A percentile compares a stretch with the other conserved stretches of the same genome.
These are phyloP conservation scores for Aurifilum marmelostoma DNA, from an alignment of 2,329 filamentous ascomycete genomes.

Conservation along the genomic window DNA sequence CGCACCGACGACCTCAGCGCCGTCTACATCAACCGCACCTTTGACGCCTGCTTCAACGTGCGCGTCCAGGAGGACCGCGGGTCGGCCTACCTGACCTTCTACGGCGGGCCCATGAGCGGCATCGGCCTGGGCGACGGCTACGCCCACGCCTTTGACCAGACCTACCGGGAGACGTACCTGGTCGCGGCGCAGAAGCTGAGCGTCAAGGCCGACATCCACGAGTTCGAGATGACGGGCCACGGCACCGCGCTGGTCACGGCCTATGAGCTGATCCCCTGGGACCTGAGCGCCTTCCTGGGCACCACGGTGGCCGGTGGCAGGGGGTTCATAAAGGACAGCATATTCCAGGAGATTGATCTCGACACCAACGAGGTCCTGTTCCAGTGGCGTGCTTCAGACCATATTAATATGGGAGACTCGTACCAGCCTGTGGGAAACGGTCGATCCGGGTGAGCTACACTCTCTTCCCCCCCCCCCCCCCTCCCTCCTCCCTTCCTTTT, in stretches of 20 bases:
- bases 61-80: constrained; percentile 33
- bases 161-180: constrained; percentile 41
- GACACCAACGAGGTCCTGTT: constrained; percentile 43
- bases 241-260: constrained; percentile 47
- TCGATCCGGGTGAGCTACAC: neutral
- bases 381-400: constrained; percentile 41
- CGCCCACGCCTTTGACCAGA: constrained; percentile 17
- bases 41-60: constrained; percentile 35
- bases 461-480: neutral
- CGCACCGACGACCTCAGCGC: constrained; percentile 42
- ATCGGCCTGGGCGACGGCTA: constrained; percentile 17
- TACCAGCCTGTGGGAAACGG: constrained; percentile 20
- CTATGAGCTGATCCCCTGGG: constrained; percentile 37
- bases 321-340: constrained; percentile 39
- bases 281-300: constrained; percentile 32
- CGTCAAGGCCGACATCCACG: constrained; percentile 43
- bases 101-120: constrained; percentile 29
- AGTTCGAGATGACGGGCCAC: constrained; percentile 46
- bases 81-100: constrained; percentile 32
- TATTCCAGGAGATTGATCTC: constrained; percentile 44
- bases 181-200: constrained; percentile 4
- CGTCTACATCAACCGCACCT: constrained; percentile 43
- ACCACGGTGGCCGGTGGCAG: constrained; percentile 27
- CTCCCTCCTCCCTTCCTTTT: neutral
- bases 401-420: constrained; percentile 33